Conservation (phyloP, 495 filamentous ascomycete genomes). For the Tuber melanosporum region DNA sequence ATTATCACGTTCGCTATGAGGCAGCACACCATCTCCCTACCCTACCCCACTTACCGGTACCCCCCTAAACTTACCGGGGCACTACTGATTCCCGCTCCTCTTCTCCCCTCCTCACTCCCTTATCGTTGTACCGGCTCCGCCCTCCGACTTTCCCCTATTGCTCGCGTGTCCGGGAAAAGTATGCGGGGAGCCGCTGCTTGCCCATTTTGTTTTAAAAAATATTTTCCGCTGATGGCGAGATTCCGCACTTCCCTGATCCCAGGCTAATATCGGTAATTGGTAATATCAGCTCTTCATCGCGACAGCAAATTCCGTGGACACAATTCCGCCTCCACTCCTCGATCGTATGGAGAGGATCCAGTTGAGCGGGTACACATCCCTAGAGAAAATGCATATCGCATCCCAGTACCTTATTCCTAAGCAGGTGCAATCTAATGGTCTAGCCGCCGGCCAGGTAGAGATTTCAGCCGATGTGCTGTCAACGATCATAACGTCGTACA, state of each 20-base stretch:
- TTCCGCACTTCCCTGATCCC: constrained; percentile 12
- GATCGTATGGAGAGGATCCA: constrained; percentile 95
- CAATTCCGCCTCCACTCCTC: constrained; percentile 87
- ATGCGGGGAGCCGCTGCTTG: constrained; percentile 18
- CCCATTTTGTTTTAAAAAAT: constrained; percentile 6
- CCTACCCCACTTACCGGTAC: neutral
- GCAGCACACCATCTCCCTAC: neutral
- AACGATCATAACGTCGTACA: constrained; percentile 92
- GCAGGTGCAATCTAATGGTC: constrained; percentile 76
- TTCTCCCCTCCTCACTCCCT: neutral
- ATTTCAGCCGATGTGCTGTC: constrained; percentile 78
- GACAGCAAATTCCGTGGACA: constrained; percentile 94
- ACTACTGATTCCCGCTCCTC: neutral
- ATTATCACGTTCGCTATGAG: neutral
- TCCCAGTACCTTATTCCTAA: constrained; percentile 89
- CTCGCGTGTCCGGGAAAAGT: constrained; percentile 17
- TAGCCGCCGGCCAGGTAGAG: constrained; percentile 63
- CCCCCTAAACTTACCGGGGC: neutral
- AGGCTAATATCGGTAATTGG: constrained; percentile 34
- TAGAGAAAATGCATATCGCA: constrained; percentile 97
- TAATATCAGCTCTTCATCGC: constrained; percentile 71
- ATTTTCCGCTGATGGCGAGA: constrained; percentile 10
- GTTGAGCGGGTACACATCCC: constrained; percentile 88
- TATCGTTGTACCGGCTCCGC: neutral
- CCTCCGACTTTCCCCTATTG: constrained; percentile 15